phyloP scores from a whole-genome alignment of 208 protist species.

The Trypanosoma brucei region DNA sequence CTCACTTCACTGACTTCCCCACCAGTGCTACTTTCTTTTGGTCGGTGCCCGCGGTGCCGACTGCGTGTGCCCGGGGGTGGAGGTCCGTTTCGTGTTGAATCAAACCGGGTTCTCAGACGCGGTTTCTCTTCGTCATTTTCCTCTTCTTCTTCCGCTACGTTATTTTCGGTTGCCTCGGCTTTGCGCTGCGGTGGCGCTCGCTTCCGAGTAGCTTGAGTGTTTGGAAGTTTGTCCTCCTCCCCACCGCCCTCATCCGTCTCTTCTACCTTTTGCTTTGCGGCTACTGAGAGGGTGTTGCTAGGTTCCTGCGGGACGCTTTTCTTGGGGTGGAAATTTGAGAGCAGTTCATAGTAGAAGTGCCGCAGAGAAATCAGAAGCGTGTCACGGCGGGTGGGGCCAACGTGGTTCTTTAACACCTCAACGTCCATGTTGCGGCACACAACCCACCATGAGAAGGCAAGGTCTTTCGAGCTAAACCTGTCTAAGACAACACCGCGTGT shows the following conservation, averaged over 20 bases:
- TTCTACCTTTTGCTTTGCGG: slow-evolving; percentile 11
- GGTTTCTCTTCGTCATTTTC: slow-evolving; percentile 3
- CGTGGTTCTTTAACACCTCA: slow-evolving; percentile 34
- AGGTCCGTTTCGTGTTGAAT: slow-evolving; percentile 20
- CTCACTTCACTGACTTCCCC: neutral
- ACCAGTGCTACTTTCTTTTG: neutral
- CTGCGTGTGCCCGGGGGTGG: slow-evolving; percentile 4
- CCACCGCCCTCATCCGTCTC: slow-evolving; percentile 10
- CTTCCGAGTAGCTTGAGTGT: neutral
- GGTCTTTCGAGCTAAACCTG: slow-evolving; percentile 76
- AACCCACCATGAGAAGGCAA: slow-evolving; percentile 83
- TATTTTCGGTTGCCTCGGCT: slow-evolving; percentile 6
- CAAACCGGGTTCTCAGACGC: slow-evolving; percentile 20
- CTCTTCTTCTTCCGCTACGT: neutral
- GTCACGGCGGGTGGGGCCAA: slow-evolving; percentile 51
- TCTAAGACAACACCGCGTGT: slow-evolving; percentile 75
- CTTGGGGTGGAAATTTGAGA: slow-evolving; percentile 25
- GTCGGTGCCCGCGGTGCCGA: slow-evolving; percentile 8
- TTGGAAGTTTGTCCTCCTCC: neutral
- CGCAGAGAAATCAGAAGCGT: slow-evolving; percentile 62
- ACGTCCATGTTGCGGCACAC: slow-evolving; percentile 73
- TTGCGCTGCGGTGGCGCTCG: slow-evolving; percentile 7
- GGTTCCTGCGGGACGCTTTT: slow-evolving; percentile 6
- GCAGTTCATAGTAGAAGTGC: slow-evolving; percentile 69
- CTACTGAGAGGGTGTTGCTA: neutral